phyloP scores from a whole-genome alignment of 2,329 filamentous ascomycete species.

The Penicillium occitanis region DNA sequence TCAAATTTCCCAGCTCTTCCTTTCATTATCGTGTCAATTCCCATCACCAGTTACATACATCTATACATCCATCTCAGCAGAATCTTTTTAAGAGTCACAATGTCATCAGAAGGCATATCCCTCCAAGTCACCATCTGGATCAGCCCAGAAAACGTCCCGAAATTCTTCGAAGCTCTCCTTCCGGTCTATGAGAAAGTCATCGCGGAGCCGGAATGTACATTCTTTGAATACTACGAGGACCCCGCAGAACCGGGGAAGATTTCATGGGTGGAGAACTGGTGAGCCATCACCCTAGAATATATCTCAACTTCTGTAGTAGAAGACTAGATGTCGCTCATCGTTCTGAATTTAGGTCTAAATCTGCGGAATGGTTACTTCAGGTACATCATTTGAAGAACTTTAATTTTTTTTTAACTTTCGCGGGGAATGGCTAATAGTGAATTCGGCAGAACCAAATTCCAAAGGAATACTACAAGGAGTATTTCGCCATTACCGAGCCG shows the following conservation, averaged over 20 bases:
- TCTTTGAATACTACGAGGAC: slow-evolving; percentile 46
- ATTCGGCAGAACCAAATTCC: slow-evolving; percentile 34
- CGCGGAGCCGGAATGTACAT: slow-evolving; percentile 46
- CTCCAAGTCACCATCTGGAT: slow-evolving; percentile 14
- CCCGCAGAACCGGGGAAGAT: slow-evolving; percentile 40
- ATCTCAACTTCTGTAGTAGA: not conserved
- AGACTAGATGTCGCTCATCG: not conserved
- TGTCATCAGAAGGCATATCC: slow-evolving; percentile 2
- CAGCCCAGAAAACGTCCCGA: slow-evolving; percentile 27
- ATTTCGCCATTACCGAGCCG: slow-evolving; percentile 40
- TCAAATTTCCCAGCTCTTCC: not conserved
- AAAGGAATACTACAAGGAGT: slow-evolving; percentile 47
- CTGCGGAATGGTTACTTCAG: slow-evolving; percentile 9
- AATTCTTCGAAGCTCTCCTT: slow-evolving; percentile 39
- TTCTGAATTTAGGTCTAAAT: not conserved
- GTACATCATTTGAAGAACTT: not conserved
- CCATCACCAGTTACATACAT: not conserved
- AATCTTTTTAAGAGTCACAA: not conserved
- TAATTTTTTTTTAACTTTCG: not conserved
- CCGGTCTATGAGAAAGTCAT: slow-evolving; percentile 43
- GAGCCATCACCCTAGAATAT: not conserved
- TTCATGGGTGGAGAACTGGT: slow-evolving; percentile 47
- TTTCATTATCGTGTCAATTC: not conserved
- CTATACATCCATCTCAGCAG: not conserved
- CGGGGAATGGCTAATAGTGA: slow-evolving; percentile 9